Evolutionary conservation across 1,284 basidiomycete genomes (phyloP).

Genomic region (Gomphus bonarii): DNA sequence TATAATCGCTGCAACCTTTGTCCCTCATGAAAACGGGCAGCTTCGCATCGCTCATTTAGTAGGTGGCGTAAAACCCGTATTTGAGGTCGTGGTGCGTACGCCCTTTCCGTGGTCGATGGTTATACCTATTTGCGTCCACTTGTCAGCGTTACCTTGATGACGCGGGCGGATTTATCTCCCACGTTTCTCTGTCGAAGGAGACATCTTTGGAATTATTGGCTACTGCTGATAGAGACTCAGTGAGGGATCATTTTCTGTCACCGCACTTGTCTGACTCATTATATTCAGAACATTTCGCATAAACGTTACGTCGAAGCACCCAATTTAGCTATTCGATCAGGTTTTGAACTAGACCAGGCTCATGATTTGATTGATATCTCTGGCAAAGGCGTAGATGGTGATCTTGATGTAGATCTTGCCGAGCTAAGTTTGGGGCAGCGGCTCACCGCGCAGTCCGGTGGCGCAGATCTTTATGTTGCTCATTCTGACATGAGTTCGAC

Average conservation of each 20-base stretch:
- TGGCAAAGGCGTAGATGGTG: constrained; percentile 46
- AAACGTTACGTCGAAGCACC: constrained; percentile 55
- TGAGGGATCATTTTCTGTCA: constrained; percentile 14
- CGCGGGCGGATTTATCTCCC: constrained; percentile 42
- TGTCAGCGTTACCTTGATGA: constrained; percentile 44
- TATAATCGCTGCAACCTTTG: constrained; percentile 40
- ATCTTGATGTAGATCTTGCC: constrained; percentile 75
- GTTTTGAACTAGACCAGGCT: constrained; percentile 51
- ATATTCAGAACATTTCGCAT: constrained; percentile 31
- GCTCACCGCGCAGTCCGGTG: constrained; percentile 59
- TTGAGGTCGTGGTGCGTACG: constrained; percentile 51
- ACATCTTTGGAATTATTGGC: constrained; percentile 29
- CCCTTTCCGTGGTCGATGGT: background rate
- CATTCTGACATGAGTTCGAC: constrained; percentile 42
- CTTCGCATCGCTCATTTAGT: constrained; percentile 52
- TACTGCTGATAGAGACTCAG: constrained; percentile 19
- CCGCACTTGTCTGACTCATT: constrained; percentile 12
- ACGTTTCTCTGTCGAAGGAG: constrained; percentile 41
- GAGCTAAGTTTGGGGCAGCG: constrained; percentile 87
- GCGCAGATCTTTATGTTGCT: constrained; percentile 42
- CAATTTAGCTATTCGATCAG: constrained; percentile 51
- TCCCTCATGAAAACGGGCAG: constrained; percentile 30
- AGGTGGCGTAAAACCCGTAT: constrained; percentile 58
- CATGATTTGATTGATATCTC: constrained; percentile 43
- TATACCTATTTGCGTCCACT: background rate